These are phyloP conservation scores for Atkinsonella texensis DNA, from an alignment of 2,329 filamentous ascomycete species.

Conservation along the genomic window DNA sequence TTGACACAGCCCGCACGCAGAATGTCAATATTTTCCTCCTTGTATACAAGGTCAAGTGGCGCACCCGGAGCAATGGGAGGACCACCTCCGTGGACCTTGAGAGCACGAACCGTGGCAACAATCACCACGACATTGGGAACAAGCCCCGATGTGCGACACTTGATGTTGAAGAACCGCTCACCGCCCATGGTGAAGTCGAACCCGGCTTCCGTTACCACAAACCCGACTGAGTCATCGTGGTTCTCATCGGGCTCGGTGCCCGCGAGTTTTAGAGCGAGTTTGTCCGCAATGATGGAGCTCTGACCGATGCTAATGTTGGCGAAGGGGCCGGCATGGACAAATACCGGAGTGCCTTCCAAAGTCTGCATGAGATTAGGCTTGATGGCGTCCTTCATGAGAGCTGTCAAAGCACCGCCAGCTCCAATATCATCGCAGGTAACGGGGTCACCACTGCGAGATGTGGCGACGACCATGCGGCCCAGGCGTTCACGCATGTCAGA, in stretches of 20 bases:
- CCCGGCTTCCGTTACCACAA: slow-evolving; percentile 91
- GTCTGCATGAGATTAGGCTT: slow-evolving; percentile 99
- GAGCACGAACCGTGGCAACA: slow-evolving; percentile 85
- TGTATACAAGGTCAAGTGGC: slow-evolving; percentile 76
- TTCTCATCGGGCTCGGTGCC: slow-evolving; percentile 90
- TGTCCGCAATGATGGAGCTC: slow-evolving; percentile 89
- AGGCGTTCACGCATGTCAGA: slow-evolving; percentile 85
- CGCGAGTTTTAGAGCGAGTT: slow-evolving; percentile 87
- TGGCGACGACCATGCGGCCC: slow-evolving; percentile 90
- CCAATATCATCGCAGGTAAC: slow-evolving; percentile 95
- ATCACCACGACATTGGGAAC: slow-evolving; percentile 89
- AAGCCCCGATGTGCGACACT: slow-evolving; percentile 89
- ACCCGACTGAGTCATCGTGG: slow-evolving; percentile 70
- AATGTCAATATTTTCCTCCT: slow-evolving; percentile 84
- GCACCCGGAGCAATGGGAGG: slow-evolving; percentile 87
- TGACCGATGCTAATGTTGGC: slow-evolving; percentile 98
- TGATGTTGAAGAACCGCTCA: slow-evolving; percentile 99
- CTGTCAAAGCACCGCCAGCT: slow-evolving; percentile 80
- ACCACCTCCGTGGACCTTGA: slow-evolving; percentile 94
- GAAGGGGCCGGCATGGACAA: slow-evolving; percentile 94
- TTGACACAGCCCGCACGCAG: slow-evolving; percentile 87
- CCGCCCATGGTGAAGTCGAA: slow-evolving; percentile 99
- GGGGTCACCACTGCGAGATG: slow-evolving; percentile 72
- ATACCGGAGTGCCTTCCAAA: slow-evolving; percentile 90
- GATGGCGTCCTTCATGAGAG: slow-evolving; percentile 94